These are phyloP conservation scores for Thielaviopsis euricoi DNA, from an alignment of 2,329 filamentous ascomycete genomes.

Conservation along the genomic window DNA sequence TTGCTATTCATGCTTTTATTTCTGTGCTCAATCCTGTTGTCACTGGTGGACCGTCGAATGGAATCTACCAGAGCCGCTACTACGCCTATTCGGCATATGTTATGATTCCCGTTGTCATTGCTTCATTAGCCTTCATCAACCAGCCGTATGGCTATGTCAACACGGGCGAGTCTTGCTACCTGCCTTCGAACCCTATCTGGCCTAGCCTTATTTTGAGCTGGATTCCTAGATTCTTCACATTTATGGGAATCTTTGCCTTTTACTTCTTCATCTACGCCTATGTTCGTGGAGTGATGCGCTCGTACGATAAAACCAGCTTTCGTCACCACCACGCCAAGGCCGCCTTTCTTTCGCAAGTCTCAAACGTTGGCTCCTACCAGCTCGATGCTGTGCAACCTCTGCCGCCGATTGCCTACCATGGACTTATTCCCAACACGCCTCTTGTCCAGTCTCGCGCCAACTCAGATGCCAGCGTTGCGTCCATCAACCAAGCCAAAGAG, in stretches of 20 bases:
- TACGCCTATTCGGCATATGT: slow-evolving; percentile 41
- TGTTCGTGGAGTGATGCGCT: slow-evolving; percentile 24
- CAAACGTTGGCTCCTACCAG: slow-evolving; percentile 2
- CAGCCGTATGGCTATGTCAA: slow-evolving; percentile 37
- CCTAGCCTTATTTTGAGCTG: slow-evolving; percentile 51
- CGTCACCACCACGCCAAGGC: slow-evolving; percentile 5
- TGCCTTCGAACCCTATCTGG: slow-evolving; percentile 52
- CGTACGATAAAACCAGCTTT: slow-evolving; percentile 8
- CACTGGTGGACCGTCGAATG: slow-evolving; percentile 33
- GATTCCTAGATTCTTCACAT: slow-evolving; percentile 57
- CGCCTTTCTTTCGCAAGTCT: slow-evolving; percentile 2
- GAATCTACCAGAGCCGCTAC: slow-evolving; percentile 51
- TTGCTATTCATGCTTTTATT: slow-evolving; percentile 55
- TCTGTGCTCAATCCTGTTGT: slow-evolving; percentile 47
- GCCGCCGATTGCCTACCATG: slow-evolving; percentile 20
- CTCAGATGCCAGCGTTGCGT: slow-evolving; percentile 1
- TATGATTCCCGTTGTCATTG: slow-evolving; percentile 40
- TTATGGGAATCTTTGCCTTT: slow-evolving; percentile 43
- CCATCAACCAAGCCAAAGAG: background rate
- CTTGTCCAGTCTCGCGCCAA: background rate
- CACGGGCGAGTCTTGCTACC: slow-evolving; percentile 51
- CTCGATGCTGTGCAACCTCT: slow-evolving; percentile 15
- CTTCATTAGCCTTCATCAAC: slow-evolving; percentile 47
- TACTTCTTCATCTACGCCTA: slow-evolving; percentile 57
- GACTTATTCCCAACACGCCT: slow-evolving; percentile 19